Base-by-base conservation (phyloP, 2,329 filamentous ascomycete species). In the Cordyceps javanica region DNA sequence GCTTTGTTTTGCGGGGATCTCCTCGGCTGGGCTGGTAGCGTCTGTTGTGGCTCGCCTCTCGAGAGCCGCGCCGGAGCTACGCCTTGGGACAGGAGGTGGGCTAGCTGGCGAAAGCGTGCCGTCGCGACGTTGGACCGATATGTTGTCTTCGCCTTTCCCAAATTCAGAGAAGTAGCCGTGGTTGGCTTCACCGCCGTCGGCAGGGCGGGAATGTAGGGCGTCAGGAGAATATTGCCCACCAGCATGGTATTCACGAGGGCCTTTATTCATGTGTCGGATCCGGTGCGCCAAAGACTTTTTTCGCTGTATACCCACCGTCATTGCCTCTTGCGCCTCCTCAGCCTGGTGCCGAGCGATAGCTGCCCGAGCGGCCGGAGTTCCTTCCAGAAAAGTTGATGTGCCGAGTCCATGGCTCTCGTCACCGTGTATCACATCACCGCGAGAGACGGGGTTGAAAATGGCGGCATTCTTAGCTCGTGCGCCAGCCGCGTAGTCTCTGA, bases 261-360 rank as follows among this genome's bases (percentile, higher is more conserved):
- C 82, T 61, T 86, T 86, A 69, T 87, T 90, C 66, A 95, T 91
- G 62, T 90, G 88, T 41, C 91, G 88, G 69, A 99, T 88, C 57
- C 92, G 89, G 70, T 97, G 91, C 3, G 91, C 94, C 60, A 99
- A 79, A 28, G 92, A 97, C 77, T 97, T 97, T 80, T 97, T 97
- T 60, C 94, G 86, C 63, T 88, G 85, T 42, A 99, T 73, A 5
- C 88, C 88, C 7, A 75, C 74, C 23, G 80, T 72, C 56, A 75
- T 68, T 59, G 82, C 80, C 46, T 87, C 82, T 19, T 80, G 81
- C 7, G 78, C 80, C 60, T 89, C 73, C 65, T 86, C 91, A 32
- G 82, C 87, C 66, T 93, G 83, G 51, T 85, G 85, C 60, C 88
- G 85, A 69, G 90, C 83, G 55, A 96, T 90, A 19, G 88, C 90